Evolutionary conservation across 345 rosid species (phyloP).

Genomic region (Mercurialis annua): DNA sequence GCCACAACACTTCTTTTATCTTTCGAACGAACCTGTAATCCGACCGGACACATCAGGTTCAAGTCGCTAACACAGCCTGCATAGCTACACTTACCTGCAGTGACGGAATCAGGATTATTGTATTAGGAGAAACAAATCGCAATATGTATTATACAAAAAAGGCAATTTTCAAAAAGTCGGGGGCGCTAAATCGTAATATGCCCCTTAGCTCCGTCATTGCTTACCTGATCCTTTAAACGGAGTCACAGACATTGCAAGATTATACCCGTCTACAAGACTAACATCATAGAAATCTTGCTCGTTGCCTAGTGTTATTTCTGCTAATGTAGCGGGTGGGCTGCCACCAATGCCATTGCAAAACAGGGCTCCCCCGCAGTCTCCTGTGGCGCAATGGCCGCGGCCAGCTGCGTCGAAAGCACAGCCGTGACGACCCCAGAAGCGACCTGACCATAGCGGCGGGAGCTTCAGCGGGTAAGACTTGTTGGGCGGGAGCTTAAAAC

Average conservation of each 20-base stretch:
- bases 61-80: conserved; percentile 88
- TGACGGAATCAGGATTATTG: too few species aligned
- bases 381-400: conserved; percentile 77
- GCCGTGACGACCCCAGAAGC: conserved; percentile 96
- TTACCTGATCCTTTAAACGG: conserved; percentile 79
- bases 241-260: conserved; percentile 71
- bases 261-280: conserved; percentile 94
- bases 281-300: conserved; percentile 91
- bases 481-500: conserved; percentile 68
- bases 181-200: too few species aligned
- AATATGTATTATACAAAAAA: too few species aligned
- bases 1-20: conserved; percentile 65
- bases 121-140: too few species aligned
- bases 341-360: conserved; percentile 87
- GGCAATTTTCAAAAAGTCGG: too few species aligned
- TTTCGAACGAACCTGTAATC: conserved; percentile 66
- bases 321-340: conserved; percentile 85
- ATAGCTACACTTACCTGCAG: conserved; percentile 80
- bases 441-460: conserved; percentile 90
- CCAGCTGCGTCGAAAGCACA: conserved; percentile 71
- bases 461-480: conserved; percentile 55
- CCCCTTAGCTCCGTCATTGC: too few species aligned
- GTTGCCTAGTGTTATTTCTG: conserved; percentile 76
- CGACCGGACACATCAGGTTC: conserved; percentile 76
- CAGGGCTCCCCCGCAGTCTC: conserved; percentile 83